phyloP scores from a whole-genome alignment of 495 filamentous ascomycete species.

The Trichoderma parareesei region DNA sequence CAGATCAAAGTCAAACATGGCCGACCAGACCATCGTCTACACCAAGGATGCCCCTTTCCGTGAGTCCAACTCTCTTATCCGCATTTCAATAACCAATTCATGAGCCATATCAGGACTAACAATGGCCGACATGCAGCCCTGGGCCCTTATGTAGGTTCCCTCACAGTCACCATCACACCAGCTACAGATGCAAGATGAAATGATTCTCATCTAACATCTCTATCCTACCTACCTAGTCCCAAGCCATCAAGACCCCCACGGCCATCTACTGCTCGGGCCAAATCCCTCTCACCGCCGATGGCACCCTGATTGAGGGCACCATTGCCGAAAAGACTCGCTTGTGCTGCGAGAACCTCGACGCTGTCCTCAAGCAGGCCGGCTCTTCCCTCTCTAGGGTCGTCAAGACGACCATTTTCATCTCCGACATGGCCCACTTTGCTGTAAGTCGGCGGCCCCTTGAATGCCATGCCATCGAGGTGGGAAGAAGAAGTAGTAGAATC shows the following conservation, averaged over 20 bases:
- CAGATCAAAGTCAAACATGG: slow-evolving; percentile 24
- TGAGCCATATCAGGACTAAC: background rate
- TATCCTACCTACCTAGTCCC: slow-evolving; percentile 48
- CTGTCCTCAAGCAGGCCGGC: slow-evolving; percentile 69
- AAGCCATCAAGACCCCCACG: slow-evolving; percentile 76
- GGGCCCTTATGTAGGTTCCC: slow-evolving; percentile 44
- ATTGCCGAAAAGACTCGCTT: slow-evolving; percentile 68
- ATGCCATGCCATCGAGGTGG: too few species aligned
- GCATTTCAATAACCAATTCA: background rate
- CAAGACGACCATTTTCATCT: slow-evolving; percentile 77
- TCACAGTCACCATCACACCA: background rate
- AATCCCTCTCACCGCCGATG: slow-evolving; percentile 71
- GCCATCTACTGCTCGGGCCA: slow-evolving; percentile 90
- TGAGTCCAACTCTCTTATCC: slow-evolving; percentile 25
- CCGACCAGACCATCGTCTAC: slow-evolving; percentile 40
- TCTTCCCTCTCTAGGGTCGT: slow-evolving; percentile 66
- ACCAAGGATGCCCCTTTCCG: slow-evolving; percentile 44
- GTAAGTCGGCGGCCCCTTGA: slow-evolving; percentile 17
- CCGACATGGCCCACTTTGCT: slow-evolving; percentile 76
- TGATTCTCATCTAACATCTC: slow-evolving; percentile 1
- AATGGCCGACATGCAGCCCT: slow-evolving; percentile 30
- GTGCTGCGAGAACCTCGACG: slow-evolving; percentile 71
- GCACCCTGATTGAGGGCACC: slow-evolving; percentile 64
- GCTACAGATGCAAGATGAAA: background rate
- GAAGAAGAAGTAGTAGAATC: background rate